phyloP scores from a whole-genome alignment of 352 stramenopile genomes.

The Pythium oligandrum region DNA sequence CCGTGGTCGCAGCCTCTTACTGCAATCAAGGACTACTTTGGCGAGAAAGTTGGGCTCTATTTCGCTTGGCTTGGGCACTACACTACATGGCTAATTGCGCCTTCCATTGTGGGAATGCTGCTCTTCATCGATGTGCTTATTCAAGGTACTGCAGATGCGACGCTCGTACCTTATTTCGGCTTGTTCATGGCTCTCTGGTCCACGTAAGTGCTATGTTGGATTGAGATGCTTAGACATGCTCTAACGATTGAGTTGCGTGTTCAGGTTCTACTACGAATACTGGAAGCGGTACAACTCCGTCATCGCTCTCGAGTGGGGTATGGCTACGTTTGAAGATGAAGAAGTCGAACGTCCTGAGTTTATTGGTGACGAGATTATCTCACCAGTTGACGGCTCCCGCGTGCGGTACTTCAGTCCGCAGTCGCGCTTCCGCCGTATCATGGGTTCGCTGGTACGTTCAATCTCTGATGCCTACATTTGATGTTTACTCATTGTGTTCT shows the following conservation, averaged over 20 bases:
- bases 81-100: constrained; percentile 91
- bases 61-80: constrained; percentile 96
- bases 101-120: constrained; percentile 83
- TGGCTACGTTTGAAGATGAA: constrained; percentile 68
- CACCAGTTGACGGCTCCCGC: constrained; percentile 61
- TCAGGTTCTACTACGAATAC: constrained; percentile 74
- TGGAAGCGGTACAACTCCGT: constrained; percentile 79
- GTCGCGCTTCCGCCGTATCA: constrained; percentile 51
- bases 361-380: constrained; percentile 60
- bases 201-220: constrained; percentile 24
- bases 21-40: constrained; percentile 81
- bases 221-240: too few relatives aligned
- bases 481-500: neutral
- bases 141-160: constrained; percentile 46
- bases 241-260: too few relatives aligned
- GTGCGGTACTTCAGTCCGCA: constrained; percentile 79
- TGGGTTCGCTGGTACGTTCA: constrained; percentile 50
- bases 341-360: constrained; percentile 71
- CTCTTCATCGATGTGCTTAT: constrained; percentile 85
- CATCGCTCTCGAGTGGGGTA: constrained; percentile 69
- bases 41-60: constrained; percentile 94
- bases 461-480: neutral
- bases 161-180: constrained; percentile 68
- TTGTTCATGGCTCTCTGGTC: constrained; percentile 82
- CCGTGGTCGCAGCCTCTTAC: constrained; percentile 54